Evolutionary conservation across 2,329 filamentous ascomycete species (phyloP).

Genomic region (Aspergillus bombycis): DNA sequence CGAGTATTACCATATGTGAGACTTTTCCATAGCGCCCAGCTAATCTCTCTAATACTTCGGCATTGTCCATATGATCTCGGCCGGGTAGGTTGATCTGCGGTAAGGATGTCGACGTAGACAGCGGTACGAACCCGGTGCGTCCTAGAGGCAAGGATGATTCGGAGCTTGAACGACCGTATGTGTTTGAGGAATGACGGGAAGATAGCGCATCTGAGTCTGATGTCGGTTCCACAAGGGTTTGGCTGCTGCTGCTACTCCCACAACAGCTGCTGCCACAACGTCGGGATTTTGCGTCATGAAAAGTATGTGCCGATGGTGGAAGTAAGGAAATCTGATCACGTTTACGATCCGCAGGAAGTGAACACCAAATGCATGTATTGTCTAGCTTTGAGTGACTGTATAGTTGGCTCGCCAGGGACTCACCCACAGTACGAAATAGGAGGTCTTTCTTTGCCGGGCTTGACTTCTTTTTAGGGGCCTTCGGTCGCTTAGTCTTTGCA

Average conservation of each 20-base stretch:
- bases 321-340: background rate
- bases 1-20: conserved; percentile 49
- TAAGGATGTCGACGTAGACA: background rate
- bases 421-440: conserved; percentile 1
- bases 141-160: background rate
- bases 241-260: conserved; percentile 10
- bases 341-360: background rate
- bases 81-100: background rate
- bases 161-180: background rate
- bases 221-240: conserved; percentile 2
- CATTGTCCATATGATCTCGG: background rate
- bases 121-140: background rate
- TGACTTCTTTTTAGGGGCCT: background rate
- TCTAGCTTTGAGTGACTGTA: background rate
- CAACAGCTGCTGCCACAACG: background rate
- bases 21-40: conserved; percentile 40
- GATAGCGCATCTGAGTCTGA: background rate
- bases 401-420: background rate
- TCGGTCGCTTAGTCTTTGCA: background rate
- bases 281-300: background rate
- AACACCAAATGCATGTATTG: background rate
- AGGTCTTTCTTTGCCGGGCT: background rate
- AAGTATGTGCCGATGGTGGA: background rate
- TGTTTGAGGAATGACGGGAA: background rate
- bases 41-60: conserved; percentile 19